Percentiles rank a stretch among this genome's conserved stretches.
Conservation (phyloP, 495 filamentous ascomycete genomes). For the Penicillium samsonianum region DNA sequence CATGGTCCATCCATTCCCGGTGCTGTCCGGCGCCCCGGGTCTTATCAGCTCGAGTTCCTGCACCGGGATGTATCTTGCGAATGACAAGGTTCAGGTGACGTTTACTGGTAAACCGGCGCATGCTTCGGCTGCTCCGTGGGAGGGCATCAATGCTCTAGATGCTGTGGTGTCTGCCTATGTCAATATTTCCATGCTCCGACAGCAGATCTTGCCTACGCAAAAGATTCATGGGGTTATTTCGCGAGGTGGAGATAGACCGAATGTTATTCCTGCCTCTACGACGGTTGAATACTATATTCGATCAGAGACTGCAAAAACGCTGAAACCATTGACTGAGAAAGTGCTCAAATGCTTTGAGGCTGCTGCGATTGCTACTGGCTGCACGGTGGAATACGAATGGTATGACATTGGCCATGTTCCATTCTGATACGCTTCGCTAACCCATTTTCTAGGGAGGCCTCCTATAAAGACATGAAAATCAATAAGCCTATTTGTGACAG, state of each 20-base stretch:
- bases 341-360: conserved; percentile 59
- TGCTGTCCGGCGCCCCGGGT: conserved; percentile 26
- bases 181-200: conserved; percentile 58
- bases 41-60: conserved; percentile 31
- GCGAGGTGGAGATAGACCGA: conserved; percentile 45
- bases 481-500: conserved; percentile 50
- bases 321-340: conserved; percentile 49
- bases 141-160: conserved; percentile 66
- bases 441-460: conserved; percentile 35
- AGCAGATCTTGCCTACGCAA: conserved; percentile 54
- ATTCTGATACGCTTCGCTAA: neutral
- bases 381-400: conserved; percentile 48
- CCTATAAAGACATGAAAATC: conserved; percentile 55
- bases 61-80: conserved; percentile 51
- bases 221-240: conserved; percentile 49
- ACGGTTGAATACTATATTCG: conserved; percentile 59
- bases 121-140: conserved; percentile 61
- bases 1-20: conserved; percentile 56
- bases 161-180: conserved; percentile 63
- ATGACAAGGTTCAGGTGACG: conserved; percentile 48
- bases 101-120: conserved; percentile 54
- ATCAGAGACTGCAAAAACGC: conserved; percentile 41
- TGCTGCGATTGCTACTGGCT: conserved; percentile 57
- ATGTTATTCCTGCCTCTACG: conserved; percentile 56
- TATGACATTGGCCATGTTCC: conserved; percentile 7